Base-by-base conservation (phyloP, 805 yeast species). In the Monosporozyma solicola region DNA sequence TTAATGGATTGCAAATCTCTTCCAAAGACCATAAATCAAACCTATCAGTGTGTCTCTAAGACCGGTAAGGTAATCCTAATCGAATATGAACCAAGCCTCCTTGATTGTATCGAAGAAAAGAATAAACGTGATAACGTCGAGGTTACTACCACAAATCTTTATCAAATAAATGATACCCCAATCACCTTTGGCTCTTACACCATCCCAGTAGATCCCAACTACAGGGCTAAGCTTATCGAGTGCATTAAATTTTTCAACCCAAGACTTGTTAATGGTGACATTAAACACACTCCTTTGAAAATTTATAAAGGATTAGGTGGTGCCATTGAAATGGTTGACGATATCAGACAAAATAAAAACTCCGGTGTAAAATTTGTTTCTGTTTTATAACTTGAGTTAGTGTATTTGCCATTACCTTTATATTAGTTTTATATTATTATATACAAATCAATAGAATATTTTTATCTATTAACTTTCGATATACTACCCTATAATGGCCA, bases 1-100 rank as follows among this genome's bases (percentile, higher is more conserved):
- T 66, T 59, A 3, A 44, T 71, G 1, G 74, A 71, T 54, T 61
- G 69, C 20, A 68, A 69, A 9, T 58, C 73, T 2, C 52, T 24
- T 4, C 37, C 51, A 9, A 56, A 55, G 16, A 65, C 74, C 1
- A 62, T 67, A 57, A 61, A 60, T 31, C 57, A 59, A 25, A 44
- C 64, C 2, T 71, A 75, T 54, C 59, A 61, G n/a, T 60, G 71
- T 33, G 61, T 22, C 3, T 35, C 39, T 3, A 35, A 35, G 39
- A 35, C 39, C 2, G 39, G 39, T 5, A 15, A 35, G 7, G 39
- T 35, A 8, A 75, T 15, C 51, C 68, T 11, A 62, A 61, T 25
- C 59, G 66, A 8, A 54, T 59, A 20, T 61, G 62, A n/a, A 69
- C 72, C 4, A 57, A n/a, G n/a, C n/a, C n/a, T n/a, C n/a, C n/a